A percentile compares a stretch with the other conserved stretches of the same genome.
These are phyloP conservation scores for Suillus subalutaceus DNA, from an alignment of 768 basidiomycete species.

Conservation along the genomic window DNA sequence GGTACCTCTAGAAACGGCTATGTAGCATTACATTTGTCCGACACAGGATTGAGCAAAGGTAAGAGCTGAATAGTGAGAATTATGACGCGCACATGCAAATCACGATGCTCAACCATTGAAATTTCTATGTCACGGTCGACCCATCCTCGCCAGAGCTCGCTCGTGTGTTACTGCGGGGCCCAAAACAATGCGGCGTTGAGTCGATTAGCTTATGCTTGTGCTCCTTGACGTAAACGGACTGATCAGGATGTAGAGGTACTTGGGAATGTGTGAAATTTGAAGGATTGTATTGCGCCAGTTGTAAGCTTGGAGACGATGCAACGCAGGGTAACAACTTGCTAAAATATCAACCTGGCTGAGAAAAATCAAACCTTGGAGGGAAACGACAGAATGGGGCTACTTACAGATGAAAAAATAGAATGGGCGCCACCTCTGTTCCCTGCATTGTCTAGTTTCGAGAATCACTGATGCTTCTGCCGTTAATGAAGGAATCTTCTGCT, in stretches of 20 bases:
- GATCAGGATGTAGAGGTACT: slow-evolving; percentile 45
- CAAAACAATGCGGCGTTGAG: slow-evolving; percentile 24
- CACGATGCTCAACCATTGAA: background rate
- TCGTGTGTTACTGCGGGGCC: slow-evolving; percentile 26
- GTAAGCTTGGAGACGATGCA: slow-evolving; percentile 19
- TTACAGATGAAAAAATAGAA: slow-evolving; percentile 6
- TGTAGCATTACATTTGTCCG: background rate
- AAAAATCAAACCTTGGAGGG: background rate
- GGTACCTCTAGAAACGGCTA: slow-evolving; percentile 42
- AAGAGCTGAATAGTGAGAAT: background rate
- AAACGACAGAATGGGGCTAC: background rate
- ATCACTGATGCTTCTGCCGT: background rate
- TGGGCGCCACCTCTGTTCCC: background rate
- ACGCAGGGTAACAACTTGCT: slow-evolving; percentile 28
- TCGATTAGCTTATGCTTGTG: slow-evolving; percentile 9
- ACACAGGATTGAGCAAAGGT: background rate
- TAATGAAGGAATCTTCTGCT: background rate
- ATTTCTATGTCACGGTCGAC: slow-evolving; percentile 1
- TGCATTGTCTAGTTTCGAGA: background rate
- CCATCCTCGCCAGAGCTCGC: slow-evolving; percentile 11
- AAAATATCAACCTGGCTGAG: slow-evolving; percentile 45
- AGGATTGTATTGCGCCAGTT: slow-evolving; percentile 23
- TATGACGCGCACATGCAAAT: slow-evolving; percentile 25
- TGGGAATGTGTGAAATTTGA: slow-evolving; percentile 49
- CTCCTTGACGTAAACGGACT: slow-evolving; percentile 36